Base-by-base conservation (phyloP, 495 filamentous ascomycete species). In the Bacidia gigantensis region DNA sequence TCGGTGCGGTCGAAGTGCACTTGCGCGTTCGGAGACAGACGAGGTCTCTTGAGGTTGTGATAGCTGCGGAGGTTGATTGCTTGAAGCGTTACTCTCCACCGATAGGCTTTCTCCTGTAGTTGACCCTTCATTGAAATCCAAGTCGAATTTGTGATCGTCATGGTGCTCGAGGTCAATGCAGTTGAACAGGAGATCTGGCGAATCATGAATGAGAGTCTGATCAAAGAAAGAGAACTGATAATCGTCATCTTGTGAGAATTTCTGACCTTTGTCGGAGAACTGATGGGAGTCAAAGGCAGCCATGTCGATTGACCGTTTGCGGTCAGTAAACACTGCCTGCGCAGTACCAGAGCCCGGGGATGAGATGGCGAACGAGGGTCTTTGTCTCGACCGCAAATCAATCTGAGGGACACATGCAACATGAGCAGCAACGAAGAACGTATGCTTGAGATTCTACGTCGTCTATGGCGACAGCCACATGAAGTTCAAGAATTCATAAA, bases 171-270 rank as follows among this genome's bases (percentile, higher is more conserved):
- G n/a, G 68, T 64, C 69, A 14, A 26, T 35, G 47, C 47, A 50
- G 14, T 38, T n/a, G 20, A 50, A 1, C 2, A 50, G 22, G 49
- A 62, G 58, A 41, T 58, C 63, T n/a, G 65, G 61, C 43, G 64
- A 62, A 46, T 76, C 73, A 61, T 70, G 65, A 53, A 73, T 71
- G 63, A 75, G 68, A 58, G 69, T 73, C 64, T 75, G 70, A 59
- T 69, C 72, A 63, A 75, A 74, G 57, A 76, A 58, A 58, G 72
- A 69, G 65, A 69, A 72, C 20, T 71, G 72, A 58, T 77, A 69
- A 55, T 75, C 72, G 40, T 68, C 69, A 62, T 74, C 70, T 52
- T 69, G 64, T 59, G 71, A 68, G 69, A 69, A 73, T 51, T 65
- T 72, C 64, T 53, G 56, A 18, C 57, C 59, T 65, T 66, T 63